Conservation (phyloP, 192 early-diverging fungal species). For the Coemansia sp. region DNA sequence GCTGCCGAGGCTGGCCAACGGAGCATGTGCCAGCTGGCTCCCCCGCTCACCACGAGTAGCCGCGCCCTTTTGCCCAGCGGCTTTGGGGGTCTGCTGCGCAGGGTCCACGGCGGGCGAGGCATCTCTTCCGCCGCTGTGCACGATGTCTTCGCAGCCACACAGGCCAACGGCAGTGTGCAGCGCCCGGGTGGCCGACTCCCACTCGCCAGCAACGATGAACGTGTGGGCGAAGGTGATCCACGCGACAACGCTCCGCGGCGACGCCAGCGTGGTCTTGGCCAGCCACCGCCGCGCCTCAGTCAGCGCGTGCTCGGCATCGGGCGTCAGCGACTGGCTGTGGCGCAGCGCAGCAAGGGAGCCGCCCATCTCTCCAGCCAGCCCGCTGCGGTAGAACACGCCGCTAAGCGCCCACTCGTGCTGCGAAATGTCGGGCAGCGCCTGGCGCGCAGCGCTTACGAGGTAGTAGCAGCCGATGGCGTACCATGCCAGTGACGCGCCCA, state of each 20-base stretch:
- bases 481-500: slow-evolving; percentile 50
- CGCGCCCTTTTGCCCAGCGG: background rate
- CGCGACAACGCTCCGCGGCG: slow-evolving; percentile 46
- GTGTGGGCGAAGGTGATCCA: slow-evolving; percentile 56
- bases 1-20: slow-evolving; percentile 46
- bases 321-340: slow-evolving; percentile 19
- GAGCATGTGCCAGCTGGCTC: slow-evolving; percentile 42
- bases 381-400: slow-evolving; percentile 18
- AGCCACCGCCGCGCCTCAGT: slow-evolving; percentile 51
- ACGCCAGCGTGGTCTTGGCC: slow-evolving; percentile 48
- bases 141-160: slow-evolving; percentile 47
- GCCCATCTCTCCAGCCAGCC: background rate
- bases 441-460: slow-evolving; percentile 30
- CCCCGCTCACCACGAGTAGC: slow-evolving; percentile 18
- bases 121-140: slow-evolving; percentile 38
- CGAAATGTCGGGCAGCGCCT: slow-evolving; percentile 11
- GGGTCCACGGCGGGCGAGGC: background rate
- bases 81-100: slow-evolving; percentile 18
- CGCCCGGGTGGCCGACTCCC: slow-evolving; percentile 52
- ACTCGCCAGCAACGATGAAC: slow-evolving; percentile 46
- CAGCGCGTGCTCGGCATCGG: slow-evolving; percentile 40
- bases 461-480: slow-evolving; percentile 56
- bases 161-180: slow-evolving; percentile 49
- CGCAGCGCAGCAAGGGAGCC: slow-evolving; percentile 16
- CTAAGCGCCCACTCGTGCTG: slow-evolving; percentile 37